Percentiles rank a stretch among this genome's conserved stretches.
These are phyloP conservation scores for Typha latifolia DNA, from an alignment of 176 grass and related monocot genomes.

Conservation along the genomic window DNA sequence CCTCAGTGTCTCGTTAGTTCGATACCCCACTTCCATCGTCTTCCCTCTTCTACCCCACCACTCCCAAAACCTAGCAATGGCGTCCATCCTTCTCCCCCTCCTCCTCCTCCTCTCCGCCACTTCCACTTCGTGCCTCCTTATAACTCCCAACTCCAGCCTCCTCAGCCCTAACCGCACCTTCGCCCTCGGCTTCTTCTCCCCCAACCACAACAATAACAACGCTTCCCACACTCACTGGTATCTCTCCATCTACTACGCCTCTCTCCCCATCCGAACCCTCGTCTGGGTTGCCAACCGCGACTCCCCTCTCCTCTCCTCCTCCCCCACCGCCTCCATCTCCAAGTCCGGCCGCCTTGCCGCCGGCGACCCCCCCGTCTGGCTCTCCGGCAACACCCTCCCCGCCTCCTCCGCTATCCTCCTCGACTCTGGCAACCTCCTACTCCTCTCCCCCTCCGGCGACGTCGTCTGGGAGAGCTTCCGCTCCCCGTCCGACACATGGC, in stretches of 20 bases:
- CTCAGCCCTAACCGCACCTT: not conserved
- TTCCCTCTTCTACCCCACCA: too few species aligned
- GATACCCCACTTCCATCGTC: too few species aligned
- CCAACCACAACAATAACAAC: not conserved
- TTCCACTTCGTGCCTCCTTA: not conserved
- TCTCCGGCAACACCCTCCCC: conserved; percentile 5
- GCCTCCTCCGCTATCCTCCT: conserved; percentile 8
- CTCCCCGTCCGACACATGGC: conserved; percentile 1
- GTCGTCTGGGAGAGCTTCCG: conserved; percentile 18
- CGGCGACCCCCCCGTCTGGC: conserved; percentile 1
- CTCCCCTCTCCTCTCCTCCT: not conserved
- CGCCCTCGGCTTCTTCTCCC: conserved; percentile 17
- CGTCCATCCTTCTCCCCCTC: not conserved
- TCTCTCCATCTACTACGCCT: conserved; percentile 7
- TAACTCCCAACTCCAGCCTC: not conserved
- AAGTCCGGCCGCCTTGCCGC: not conserved
- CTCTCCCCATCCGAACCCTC: not conserved
- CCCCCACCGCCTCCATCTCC: conserved; percentile 12
- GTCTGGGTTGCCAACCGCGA: conserved; percentile 1
- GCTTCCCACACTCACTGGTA: not conserved
- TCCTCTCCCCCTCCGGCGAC: conserved; percentile 4
- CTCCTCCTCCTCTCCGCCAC: not conserved
- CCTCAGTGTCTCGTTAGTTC: too few species aligned
- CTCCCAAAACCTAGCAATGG: not conserved
- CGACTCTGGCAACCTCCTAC: conserved; percentile 17